phyloP scores from a whole-genome alignment of 2,329 filamentous ascomycete species.

The Mycosphaerella arachidis region DNA sequence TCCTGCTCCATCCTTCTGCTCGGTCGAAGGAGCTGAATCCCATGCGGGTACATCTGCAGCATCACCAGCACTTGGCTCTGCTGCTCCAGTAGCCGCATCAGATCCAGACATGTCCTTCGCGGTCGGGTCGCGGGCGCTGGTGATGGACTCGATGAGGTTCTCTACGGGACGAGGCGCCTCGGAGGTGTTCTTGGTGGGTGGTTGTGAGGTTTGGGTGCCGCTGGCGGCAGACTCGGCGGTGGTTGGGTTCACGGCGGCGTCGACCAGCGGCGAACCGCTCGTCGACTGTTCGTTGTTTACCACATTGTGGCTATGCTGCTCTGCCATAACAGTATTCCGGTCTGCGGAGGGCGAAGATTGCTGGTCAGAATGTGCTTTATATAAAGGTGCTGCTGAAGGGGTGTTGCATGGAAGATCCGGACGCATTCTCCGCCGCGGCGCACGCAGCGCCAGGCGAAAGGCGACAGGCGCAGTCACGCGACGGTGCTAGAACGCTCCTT shows the following conservation, averaged over 20 bases:
- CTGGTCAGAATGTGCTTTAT: conserved; percentile 16
- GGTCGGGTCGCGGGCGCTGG: conserved; percentile 5
- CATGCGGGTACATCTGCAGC: conserved; percentile 16
- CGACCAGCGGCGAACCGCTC: conserved; percentile 57
- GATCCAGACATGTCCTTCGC: conserved; percentile 9
- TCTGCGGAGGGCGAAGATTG: conserved; percentile 18
- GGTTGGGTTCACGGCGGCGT: conserved; percentile 56
- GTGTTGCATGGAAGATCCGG: background rate
- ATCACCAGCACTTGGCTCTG: conserved; percentile 33
- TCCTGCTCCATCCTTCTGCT: conserved; percentile 6
- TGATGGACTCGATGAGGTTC: conserved; percentile 14
- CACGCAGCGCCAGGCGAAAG: background rate
- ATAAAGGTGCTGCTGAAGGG: background rate
- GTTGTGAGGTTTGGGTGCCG: conserved; percentile 29
- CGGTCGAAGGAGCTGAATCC: conserved; percentile 6
- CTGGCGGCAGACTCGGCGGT: conserved; percentile 53
- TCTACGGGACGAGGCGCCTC: conserved; percentile 24
- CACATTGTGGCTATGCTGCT: conserved; percentile 66
- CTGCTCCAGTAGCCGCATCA: conserved; percentile 18
- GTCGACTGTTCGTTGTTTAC: conserved; percentile 67
- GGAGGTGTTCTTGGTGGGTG: conserved; percentile 41
- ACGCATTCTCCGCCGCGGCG: conserved; percentile 8
- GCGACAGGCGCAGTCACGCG: conserved; percentile 7
- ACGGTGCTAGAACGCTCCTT: conserved; percentile 3
- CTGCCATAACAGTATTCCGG: conserved; percentile 61